phyloP scores from a whole-genome alignment of 1,139 yeast species.

The Candida gigantensis region DNA sequence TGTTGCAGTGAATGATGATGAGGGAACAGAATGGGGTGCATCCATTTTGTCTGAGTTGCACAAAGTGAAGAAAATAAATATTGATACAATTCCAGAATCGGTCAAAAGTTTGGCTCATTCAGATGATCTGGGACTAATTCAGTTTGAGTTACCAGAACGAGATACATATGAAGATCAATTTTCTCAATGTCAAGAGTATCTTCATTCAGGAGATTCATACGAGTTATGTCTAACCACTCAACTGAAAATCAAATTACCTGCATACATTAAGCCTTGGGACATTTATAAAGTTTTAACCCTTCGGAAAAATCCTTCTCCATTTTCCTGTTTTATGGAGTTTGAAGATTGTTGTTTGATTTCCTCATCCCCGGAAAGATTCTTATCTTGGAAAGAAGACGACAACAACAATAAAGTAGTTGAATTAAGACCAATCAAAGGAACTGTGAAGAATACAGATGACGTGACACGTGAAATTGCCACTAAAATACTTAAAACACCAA shows the following conservation, averaged over 20 bases:
- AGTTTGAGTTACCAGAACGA: constrained; percentile 55
- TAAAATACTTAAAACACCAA: constrained; percentile 72
- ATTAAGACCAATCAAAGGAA: constrained; percentile 93
- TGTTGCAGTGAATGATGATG: constrained; percentile 48
- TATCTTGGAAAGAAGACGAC: constrained; percentile 65
- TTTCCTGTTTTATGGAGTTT: constrained; percentile 77
- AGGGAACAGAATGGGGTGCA: constrained; percentile 36
- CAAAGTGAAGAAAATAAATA: constrained; percentile 16
- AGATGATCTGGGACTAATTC: constrained; percentile 24
- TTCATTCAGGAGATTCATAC: constrained; percentile 86
- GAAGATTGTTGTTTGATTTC: constrained; percentile 73
- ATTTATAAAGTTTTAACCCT: constrained; percentile 70
- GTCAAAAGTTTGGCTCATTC: constrained; percentile 27
- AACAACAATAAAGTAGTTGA: constrained; percentile 54
- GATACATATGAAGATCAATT: constrained; percentile 58
- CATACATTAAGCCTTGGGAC: constrained; percentile 63
- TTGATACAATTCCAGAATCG: constrained; percentile 24
- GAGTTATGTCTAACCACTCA: constrained; percentile 89
- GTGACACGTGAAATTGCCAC: constrained; percentile 62
- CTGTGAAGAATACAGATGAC: constrained; percentile 66
- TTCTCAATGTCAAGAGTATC: constrained; percentile 62
- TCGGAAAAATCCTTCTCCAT: constrained; percentile 85
- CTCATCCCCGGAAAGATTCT: constrained; percentile 91
- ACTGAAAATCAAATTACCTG: constrained; percentile 58
- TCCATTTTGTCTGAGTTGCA: constrained; percentile 17